Base-by-base conservation (phyloP, 2,329 filamentous ascomycete species). In the Ceratocystis alfenasii region DNA sequence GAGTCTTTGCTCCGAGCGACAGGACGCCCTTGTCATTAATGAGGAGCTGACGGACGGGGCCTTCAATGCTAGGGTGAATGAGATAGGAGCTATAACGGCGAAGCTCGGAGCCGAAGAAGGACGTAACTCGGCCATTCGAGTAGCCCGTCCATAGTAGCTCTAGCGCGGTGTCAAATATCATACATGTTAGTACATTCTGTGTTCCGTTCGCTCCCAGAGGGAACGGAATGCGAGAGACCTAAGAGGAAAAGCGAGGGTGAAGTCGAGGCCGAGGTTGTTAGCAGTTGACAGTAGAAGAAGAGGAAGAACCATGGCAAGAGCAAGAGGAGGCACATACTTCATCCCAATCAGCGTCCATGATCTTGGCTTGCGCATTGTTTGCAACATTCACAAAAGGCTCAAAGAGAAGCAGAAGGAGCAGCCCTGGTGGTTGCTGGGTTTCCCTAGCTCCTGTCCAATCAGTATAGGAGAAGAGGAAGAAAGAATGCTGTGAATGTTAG, bases 61-160 rank as follows among this genome's bases (percentile, higher is more conserved):
- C 90, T 75, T 95, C 89, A 69, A 83, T 76, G 4, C 82, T 78
- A 1, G 81, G 78, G 74, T 96, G 91, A 53, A 87, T 89, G 73
- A 87, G 87, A 75, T 94, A 93, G 46, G 93, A 95, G 3, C 92
- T 96, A 75, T 99, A 96, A 73, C 85, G 83, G 72, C 93, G 88
- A 61, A 97, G 81, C 68, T 96, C 90, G 64, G 85, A 84, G 64
- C 90, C 88, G 75, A 90, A 90, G 76, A 95, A 96, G 10, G 93
- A 96, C 57, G 86, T 88, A 61, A 97, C 85, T 70, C 91, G 86
- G 69, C 94, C 94, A 63, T 68, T 66, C 1, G 60, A 50, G 75
- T 94, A 95, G 60, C 92, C 95, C 2, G 87, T 85, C 94, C 95
- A 99, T 64, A 99, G 77, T 45, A 99, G 81, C 75, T 99, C 94